Evolutionary conservation across 805 yeast species (phyloP), one percentile per base, ranked within the genome.

Genomic region (Candida caryicola): DNA sequence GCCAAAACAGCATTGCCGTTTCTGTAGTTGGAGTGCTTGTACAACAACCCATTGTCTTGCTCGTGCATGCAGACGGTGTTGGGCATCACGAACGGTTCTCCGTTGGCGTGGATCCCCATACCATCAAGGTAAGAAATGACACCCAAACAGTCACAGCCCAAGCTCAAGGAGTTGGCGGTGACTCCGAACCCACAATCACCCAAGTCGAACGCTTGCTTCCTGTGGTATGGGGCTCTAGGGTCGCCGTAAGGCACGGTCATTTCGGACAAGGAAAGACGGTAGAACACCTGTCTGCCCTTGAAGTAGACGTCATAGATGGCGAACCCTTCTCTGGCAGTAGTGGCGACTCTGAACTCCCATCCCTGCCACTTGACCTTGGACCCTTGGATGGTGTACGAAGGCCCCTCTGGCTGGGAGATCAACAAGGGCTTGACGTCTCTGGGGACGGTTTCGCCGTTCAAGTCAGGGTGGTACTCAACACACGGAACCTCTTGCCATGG

Each of bases 221-320:
- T 77, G 65, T 83, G 89, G 68, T 73, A 81, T 46, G 93, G 93
- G 32, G 81, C 80, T 63, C 91, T 74, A 54, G 90, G 88, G 59
- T 85, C 91, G 59, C 87, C 90, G 56, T 85, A 85, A 23, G 93
- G 93, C 46, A 85, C 95, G 29, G 91, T 84, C 95, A 85, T 85
- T 64, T 85, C 95, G 39, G 85, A 77, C 50, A 84, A 64, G 2
- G 89, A 74, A 33, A 83, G 60, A 66, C 93, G 74, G 73, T 85
- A 84, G 55, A 84, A 76, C 31, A 79, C 65, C 34, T 84, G 81
- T 64, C 93, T 78, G 36, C 90, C 91, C 60, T 83, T 82, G 70
- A 82, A 85, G 55, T 67, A 68, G 36, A 79, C 80, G 49, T 85
- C 85, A 59, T 85, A 84, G 23, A 85, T 49, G 23, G 82, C 91